These are phyloP conservation scores for Saccharomycopsis fibuligera DNA, from an alignment of 805 yeast genomes.

Conservation along the genomic window DNA sequence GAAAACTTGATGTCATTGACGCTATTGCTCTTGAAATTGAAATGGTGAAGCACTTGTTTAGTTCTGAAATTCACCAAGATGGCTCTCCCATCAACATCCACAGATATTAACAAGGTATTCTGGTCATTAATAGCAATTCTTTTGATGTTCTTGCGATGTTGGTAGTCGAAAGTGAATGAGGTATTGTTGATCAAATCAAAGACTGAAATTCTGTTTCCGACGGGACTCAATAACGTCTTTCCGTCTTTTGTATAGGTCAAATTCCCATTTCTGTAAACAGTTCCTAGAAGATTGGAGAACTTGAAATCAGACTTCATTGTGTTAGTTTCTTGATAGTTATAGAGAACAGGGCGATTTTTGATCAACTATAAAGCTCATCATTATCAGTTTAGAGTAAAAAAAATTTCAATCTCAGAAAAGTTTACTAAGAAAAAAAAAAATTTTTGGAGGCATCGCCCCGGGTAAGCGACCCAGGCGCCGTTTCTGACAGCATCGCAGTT, in stretches of 20 bases:
- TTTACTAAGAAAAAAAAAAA: no score
- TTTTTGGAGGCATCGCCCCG: not conserved
- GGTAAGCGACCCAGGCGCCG: not conserved
- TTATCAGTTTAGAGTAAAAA: no score
- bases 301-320: slow-evolving; percentile 87
- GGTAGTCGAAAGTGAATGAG: slow-evolving; percentile 85
- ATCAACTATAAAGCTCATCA: no score
- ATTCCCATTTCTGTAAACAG: slow-evolving; percentile 93
- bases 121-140: slow-evolving; percentile 79
- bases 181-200: slow-evolving; percentile 81
- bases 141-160: slow-evolving; percentile 80
- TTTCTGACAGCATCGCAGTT: not conserved
- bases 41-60: slow-evolving; percentile 84
- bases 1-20: slow-evolving; percentile 76
- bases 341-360: not conserved
- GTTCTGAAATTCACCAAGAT: slow-evolving; percentile 80
- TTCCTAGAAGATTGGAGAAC: slow-evolving; percentile 85
- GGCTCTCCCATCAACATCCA: slow-evolving; percentile 91
- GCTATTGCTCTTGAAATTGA: slow-evolving; percentile 71
- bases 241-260: slow-evolving; percentile 84
- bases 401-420: no score
- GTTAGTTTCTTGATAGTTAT: not conserved
- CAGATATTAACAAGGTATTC: slow-evolving; percentile 70
- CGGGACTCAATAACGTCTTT: slow-evolving; percentile 76
- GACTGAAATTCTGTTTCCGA: slow-evolving; percentile 86